Evolutionary conservation across 2,329 filamentous ascomycete genomes (phyloP).

Genomic region (Calonectria fujianensis): DNA sequence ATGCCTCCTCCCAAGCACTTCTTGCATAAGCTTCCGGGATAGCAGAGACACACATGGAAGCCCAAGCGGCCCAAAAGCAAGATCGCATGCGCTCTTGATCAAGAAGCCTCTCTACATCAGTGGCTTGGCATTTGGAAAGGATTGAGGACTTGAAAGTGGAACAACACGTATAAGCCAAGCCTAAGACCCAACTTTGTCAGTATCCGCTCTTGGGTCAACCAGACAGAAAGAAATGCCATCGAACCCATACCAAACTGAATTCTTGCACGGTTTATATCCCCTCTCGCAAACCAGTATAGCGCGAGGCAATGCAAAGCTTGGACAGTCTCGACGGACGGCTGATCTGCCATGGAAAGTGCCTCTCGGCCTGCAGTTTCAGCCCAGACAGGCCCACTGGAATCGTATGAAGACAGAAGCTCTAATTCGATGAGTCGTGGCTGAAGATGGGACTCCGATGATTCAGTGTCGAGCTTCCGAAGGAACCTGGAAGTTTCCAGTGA

Average conservation of each 20-base stretch:
- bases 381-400: not conserved
- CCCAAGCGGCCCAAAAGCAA: conserved; percentile 6
- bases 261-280: not conserved
- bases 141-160: not conserved
- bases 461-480: not conserved
- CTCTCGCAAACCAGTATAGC: not conserved
- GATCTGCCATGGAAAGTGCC: not conserved
- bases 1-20: not conserved
- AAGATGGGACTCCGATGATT: not conserved
- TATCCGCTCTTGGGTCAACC: not conserved
- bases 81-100: not conserved
- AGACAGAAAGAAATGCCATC: not conserved
- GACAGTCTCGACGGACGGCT: not conserved
- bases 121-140: no score
- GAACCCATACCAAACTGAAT: not conserved
- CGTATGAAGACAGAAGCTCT: not conserved
- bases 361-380: conserved; percentile 2
- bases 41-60: not conserved
- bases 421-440: not conserved
- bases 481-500: not conserved
- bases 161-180: not conserved
- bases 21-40: not conserved
- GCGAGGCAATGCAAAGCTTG: not conserved
- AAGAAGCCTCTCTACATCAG: not conserved
- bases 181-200: not conserved